Conservation (phyloP, 2,329 filamentous ascomycete species). For the Calonectria multiphialidica region DNA sequence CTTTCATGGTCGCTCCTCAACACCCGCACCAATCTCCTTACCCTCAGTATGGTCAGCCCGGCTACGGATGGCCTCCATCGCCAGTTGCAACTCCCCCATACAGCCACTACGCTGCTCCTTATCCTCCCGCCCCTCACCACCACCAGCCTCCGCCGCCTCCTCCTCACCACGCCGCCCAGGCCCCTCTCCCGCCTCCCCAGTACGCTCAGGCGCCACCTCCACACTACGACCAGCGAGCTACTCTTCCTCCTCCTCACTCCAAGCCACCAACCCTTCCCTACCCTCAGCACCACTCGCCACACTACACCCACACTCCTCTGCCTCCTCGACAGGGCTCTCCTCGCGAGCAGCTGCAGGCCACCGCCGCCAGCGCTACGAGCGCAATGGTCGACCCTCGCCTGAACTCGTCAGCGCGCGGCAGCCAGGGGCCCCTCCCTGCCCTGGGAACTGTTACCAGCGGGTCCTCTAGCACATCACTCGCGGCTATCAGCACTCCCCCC, state of each 20-base stretch:
- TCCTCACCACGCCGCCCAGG: constrained; percentile 46
- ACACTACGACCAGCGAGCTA: constrained; percentile 50
- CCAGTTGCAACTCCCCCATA: constrained; percentile 68
- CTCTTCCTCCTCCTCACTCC: constrained; percentile 52
- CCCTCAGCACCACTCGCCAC: constrained; percentile 44
- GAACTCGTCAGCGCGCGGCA: constrained; percentile 49
- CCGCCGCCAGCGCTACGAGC: constrained; percentile 50
- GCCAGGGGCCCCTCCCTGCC: constrained; percentile 59
- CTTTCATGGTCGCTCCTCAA: constrained; percentile 52
- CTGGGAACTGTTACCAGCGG: constrained; percentile 50
- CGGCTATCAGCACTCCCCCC: constrained; percentile 56
- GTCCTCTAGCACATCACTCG: constrained; percentile 41
- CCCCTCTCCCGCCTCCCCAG: constrained; percentile 40
- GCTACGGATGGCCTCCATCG: constrained; percentile 68
- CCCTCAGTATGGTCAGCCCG: constrained; percentile 56
- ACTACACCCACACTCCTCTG: constrained; percentile 49
- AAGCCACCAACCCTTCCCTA: constrained; percentile 47
- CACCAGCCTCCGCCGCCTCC: constrained; percentile 44
- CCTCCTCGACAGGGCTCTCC: constrained; percentile 56
- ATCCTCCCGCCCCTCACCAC: constrained; percentile 47
- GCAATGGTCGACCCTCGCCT: constrained; percentile 55
- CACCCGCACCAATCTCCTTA: constrained; percentile 48
- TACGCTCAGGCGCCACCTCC: constrained; percentile 45
- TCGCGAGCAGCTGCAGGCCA: constrained; percentile 57
- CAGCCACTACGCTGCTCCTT: constrained; percentile 57